phyloP scores from a whole-genome alignment of 352 stramenopile species.

The Pythium phragmitis region DNA sequence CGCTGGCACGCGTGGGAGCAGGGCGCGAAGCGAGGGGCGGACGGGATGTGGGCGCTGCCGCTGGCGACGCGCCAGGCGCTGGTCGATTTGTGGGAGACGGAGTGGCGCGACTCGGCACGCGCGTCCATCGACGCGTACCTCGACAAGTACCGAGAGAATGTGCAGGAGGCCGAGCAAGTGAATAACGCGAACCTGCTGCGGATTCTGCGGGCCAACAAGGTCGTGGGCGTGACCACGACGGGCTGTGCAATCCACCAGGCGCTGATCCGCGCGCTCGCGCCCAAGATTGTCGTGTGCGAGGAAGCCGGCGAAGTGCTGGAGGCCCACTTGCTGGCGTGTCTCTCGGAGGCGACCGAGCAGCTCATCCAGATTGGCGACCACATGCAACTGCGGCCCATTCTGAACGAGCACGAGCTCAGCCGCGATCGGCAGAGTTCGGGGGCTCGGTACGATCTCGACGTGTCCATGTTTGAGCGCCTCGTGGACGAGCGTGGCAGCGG shows the following conservation, averaged over 20 bases:
- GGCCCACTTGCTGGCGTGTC: constrained; percentile 54
- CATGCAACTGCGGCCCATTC: constrained; percentile 77
- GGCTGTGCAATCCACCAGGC: constrained; percentile 72
- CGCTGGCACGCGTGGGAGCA: constrained; percentile 12
- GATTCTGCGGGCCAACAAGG: constrained; percentile 31
- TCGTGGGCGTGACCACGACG: constrained; percentile 86
- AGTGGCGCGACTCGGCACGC: constrained; percentile 37
- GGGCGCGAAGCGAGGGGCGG: background rate
- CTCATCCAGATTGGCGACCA: constrained; percentile 89
- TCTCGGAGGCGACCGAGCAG: constrained; percentile 69
- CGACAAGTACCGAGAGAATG: constrained; percentile 23
- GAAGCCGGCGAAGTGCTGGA: constrained; percentile 89
- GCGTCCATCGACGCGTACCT: constrained; percentile 12
- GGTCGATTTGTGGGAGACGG: constrained; percentile 34
- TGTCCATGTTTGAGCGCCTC: constrained; percentile 85
- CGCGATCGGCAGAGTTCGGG: constrained; percentile 39
- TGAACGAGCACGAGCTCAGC: constrained; percentile 72
- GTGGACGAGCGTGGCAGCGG: constrained; percentile 23
- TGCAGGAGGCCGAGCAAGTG: constrained; percentile 32
- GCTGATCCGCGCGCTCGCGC: constrained; percentile 51
- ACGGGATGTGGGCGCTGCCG: constrained; percentile 3
- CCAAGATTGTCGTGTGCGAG: constrained; percentile 82
- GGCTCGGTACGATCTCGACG: constrained; percentile 65
- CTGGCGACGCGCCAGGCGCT: constrained; percentile 19
- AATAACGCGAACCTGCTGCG: constrained; percentile 29